Evolutionary conservation across 2,329 filamentous ascomycete genomes (phyloP).

Genomic region (Colletotrichum kahawae): DNA sequence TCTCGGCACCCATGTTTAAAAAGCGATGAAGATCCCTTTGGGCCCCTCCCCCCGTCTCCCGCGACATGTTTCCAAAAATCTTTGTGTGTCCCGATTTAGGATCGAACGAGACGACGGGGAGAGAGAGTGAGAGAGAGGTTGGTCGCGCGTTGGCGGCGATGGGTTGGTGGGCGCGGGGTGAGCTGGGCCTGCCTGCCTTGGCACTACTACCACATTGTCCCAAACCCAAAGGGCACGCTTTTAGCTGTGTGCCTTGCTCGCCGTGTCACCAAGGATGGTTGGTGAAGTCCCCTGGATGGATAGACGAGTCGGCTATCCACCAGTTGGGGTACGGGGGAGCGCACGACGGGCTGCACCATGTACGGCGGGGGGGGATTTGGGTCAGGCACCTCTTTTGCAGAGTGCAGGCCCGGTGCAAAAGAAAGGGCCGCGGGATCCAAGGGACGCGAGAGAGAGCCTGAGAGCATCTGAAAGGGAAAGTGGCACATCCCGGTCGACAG

Average conservation of each 20-base stretch:
- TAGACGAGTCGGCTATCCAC: neutral
- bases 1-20: neutral
- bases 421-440: neutral
- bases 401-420: neutral
- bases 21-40: neutral
- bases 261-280: neutral
- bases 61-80: neutral
- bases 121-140: neutral
- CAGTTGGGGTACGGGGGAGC: neutral
- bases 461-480: neutral
- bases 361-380: neutral
- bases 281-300: neutral
- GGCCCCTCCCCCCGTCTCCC: neutral
- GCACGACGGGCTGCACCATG: neutral
- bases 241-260: neutral
- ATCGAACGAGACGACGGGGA: neutral
- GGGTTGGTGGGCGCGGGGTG: neutral
- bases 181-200: neutral
- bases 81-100: neutral
- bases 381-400: neutral
- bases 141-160: neutral
- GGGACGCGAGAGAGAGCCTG: conserved; percentile 4
- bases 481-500: neutral
- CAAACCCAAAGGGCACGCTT: neutral
- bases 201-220: neutral